These are phyloP conservation scores for Pythium monospermum DNA, from an alignment of 352 stramenopile species.

Conservation along the genomic window DNA sequence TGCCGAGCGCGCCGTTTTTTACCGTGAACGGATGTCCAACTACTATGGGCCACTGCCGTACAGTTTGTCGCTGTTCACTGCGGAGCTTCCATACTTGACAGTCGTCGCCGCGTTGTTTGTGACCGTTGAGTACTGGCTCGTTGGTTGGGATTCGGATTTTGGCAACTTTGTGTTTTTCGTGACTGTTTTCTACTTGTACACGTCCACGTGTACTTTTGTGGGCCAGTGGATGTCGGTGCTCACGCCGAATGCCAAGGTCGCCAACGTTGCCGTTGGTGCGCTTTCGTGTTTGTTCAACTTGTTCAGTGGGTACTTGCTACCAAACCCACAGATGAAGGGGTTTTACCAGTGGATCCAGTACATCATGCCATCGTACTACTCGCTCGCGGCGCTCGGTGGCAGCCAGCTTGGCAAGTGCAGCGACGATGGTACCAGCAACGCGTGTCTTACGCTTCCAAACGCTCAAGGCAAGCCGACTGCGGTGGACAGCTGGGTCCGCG, in stretches of 20 bases:
- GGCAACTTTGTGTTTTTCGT: constrained; percentile 52
- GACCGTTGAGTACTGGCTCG: constrained; percentile 60
- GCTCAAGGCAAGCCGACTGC: constrained; percentile 8
- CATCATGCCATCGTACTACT: constrained; percentile 57
- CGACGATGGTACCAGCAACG: constrained; percentile 24
- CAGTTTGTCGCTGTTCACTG: constrained; percentile 55
- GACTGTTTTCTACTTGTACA: constrained; percentile 45
- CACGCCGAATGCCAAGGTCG: constrained; percentile 71
- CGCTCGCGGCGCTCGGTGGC: constrained; percentile 33
- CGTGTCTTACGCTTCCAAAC: constrained; percentile 15
- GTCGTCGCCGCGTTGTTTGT: constrained; percentile 46
- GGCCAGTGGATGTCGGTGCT: constrained; percentile 73
- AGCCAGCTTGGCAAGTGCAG: constrained; percentile 34
- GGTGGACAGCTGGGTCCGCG: constrained; percentile 30
- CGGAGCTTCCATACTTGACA: constrained; percentile 58
- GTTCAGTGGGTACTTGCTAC: constrained; percentile 53
- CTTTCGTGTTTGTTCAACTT: constrained; percentile 67
- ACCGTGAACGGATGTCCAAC: constrained; percentile 66
- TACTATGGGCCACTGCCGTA: constrained; percentile 70
- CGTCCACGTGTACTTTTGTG: constrained; percentile 54
- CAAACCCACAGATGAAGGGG: constrained; percentile 38
- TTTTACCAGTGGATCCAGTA: constrained; percentile 75
- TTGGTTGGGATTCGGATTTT: constrained; percentile 50
- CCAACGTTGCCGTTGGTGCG: constrained; percentile 64
- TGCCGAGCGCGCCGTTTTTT: constrained; percentile 50